Conservation (phyloP, 208 protist genomes). For the Trypanosoma rangeli region DNA sequence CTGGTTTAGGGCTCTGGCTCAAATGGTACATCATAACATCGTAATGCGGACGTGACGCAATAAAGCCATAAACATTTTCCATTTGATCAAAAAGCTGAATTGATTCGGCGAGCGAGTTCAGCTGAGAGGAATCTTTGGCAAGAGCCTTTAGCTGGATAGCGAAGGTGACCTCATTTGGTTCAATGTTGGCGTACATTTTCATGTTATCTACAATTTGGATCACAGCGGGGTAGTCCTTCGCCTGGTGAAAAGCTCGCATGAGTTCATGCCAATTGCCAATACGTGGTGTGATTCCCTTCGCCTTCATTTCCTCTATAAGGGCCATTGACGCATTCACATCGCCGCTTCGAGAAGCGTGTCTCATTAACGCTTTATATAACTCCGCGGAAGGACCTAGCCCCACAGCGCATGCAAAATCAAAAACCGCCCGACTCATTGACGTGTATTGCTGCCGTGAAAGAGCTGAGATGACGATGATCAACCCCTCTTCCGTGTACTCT, state of each 20-base stretch:
- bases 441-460: slow-evolving; percentile 64
- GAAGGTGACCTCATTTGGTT: slow-evolving; percentile 90
- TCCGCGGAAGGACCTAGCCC: slow-evolving; percentile 75
- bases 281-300: slow-evolving; percentile 77
- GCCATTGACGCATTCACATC: slow-evolving; percentile 78
- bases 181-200: slow-evolving; percentile 93
- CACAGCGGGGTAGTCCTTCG: slow-evolving; percentile 83
- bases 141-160: slow-evolving; percentile 76
- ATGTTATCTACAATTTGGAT: slow-evolving; percentile 87
- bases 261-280: slow-evolving; percentile 93
- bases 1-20: slow-evolving; percentile 68
- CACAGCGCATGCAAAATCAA: slow-evolving; percentile 65
- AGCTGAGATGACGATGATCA: slow-evolving; percentile 67
- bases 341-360: slow-evolving; percentile 46
- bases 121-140: slow-evolving; percentile 66
- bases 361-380: slow-evolving; percentile 87
- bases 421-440: slow-evolving; percentile 62
- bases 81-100: slow-evolving; percentile 92
- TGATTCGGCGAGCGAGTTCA: slow-evolving; percentile 75
- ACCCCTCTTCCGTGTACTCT: slow-evolving; percentile 81
- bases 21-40: slow-evolving; percentile 83
- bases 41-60: slow-evolving; percentile 84
- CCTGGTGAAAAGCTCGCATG: slow-evolving; percentile 79
- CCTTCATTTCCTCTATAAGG: slow-evolving; percentile 90
- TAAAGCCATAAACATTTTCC: slow-evolving; percentile 89